These are phyloP conservation scores for Usnea hakonensis DNA, from an alignment of 495 filamentous ascomycete genomes.

Conservation along the genomic window DNA sequence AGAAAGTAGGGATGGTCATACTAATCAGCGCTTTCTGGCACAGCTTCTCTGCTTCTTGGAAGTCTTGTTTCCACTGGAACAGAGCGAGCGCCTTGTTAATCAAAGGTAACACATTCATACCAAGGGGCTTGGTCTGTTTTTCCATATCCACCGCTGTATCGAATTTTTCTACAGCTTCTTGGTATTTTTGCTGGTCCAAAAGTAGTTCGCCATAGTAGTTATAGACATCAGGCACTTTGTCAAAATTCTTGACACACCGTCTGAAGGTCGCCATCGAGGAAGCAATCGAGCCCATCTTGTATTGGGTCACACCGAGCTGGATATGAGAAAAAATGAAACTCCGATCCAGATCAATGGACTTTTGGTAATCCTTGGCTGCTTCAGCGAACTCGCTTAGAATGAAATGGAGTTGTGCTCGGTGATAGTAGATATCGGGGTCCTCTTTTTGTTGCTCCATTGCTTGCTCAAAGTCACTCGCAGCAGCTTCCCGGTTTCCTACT, in stretches of 20 bases:
- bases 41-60: conserved; percentile 85
- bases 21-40: conserved; percentile 97
- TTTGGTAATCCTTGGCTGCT: conserved; percentile 97
- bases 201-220: conserved; percentile 99
- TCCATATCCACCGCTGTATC: conserved; percentile 97
- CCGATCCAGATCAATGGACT: conserved; percentile 92
- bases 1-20: conserved; percentile 40
- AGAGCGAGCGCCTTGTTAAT: conserved; percentile 97
- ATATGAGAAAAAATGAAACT: conserved; percentile 99
- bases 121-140: conserved; percentile 80
- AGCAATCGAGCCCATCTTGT: conserved; percentile 98
- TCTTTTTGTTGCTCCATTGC: conserved; percentile 78
- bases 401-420: conserved; percentile 97
- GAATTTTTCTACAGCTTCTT: conserved; percentile 96
- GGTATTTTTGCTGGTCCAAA: conserved; percentile 89
- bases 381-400: conserved; percentile 89
- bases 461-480: conserved; percentile 77
- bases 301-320: conserved; percentile 97
- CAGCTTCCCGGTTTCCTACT: conserved; percentile 74
- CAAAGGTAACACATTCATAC: conserved; percentile 93
- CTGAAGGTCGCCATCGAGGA: conserved; percentile 98
- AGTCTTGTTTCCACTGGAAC: conserved; percentile 98
- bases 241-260: conserved; percentile 96
- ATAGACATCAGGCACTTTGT: conserved; percentile 92
- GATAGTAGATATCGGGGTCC: conserved; percentile 98